Evolutionary conservation across 345 rosid genomes (phyloP), one percentile per base, ranked within the genome.

Genomic region (Murraya paniculata): DNA sequence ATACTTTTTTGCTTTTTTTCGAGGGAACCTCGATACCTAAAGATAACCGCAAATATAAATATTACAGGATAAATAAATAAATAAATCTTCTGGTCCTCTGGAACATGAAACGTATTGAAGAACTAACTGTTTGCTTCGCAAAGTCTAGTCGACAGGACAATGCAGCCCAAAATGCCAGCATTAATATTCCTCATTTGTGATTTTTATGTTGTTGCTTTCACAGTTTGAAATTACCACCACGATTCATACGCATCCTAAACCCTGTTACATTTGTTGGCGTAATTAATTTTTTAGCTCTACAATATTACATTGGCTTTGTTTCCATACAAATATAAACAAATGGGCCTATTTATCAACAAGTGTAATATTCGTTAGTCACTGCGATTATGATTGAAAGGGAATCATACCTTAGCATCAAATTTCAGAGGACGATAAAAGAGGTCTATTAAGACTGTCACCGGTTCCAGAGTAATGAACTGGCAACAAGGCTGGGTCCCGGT

Each of bases 401-500:
- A n/a, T 36, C 80, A 66, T 78, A 80, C 84, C 85, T 82, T 56
- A 66, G 61, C 55, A 61, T 89, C 76, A 85, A 77, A 68, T 88
- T 82, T 75, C 81, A 5, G 82, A 21, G 48, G 93, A 85, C 31
- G 96, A 86, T 72, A 95, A 64, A 69, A 95, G 94, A 31, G 98
- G 97, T 72, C 85, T 84, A 66, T 78, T 79, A 77, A 92, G 95
- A 81, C 88, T 85, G 68, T 88, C 91, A 48, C 80, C 48, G 73
- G 77, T 83, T 76, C 81, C 39, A 60, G 97, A 83, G 84, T 80
- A 85, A 8, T 80, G 86, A 85, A 89, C 74, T 50, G 99, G 93
- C 84, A 84, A 69, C 66, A 92, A 75, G 76, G 95, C 92, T 8
- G 99, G 99, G 77, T 93, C 98, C 83, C 82, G 86, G 84, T 96